A percentile compares a stretch with the other conserved stretches of the same genome.
Evolutionary conservation across 805 yeast genomes (phyloP).

Genomic region (Yarrowia yakushimensis): DNA sequence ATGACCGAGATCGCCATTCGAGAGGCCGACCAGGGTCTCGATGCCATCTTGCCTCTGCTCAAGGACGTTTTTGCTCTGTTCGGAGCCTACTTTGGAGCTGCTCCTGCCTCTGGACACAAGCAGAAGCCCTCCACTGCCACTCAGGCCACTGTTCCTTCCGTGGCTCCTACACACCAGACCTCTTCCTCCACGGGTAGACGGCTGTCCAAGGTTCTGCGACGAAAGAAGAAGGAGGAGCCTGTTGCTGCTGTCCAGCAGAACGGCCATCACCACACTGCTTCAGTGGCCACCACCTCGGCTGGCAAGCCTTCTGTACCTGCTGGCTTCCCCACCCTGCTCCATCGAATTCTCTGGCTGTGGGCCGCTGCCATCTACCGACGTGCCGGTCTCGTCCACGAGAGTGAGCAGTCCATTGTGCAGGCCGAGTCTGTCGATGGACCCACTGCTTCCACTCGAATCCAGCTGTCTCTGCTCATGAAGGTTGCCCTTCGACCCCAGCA

Average conservation of each 20-base stretch:
- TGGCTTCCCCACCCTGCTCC: conserved; percentile 15
- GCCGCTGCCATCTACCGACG: conserved; percentile 61
- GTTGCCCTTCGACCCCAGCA: conserved; percentile 42
- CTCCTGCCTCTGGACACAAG: conserved; percentile 2
- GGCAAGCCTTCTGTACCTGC: not conserved
- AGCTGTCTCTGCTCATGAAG: conserved; percentile 48
- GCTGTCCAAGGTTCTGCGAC: conserved; percentile 10
- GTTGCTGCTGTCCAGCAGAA: not conserved
- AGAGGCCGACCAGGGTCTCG: conserved; percentile 57
- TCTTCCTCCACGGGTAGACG: not conserved
- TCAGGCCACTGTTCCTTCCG: not conserved
- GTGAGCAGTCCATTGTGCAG: conserved; percentile 69
- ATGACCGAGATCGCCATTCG: conserved; percentile 70
- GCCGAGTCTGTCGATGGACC: conserved; percentile 53
- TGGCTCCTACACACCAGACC: conserved; percentile 1
- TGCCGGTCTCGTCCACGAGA: conserved; percentile 53
- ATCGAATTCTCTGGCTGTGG: conserved; percentile 62
- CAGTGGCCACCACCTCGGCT: not conserved
- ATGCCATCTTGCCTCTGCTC: conserved; percentile 59
- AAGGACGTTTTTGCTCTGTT: conserved; percentile 62
- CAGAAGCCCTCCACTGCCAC: conserved; percentile 8
- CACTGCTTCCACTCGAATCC: conserved; percentile 48
- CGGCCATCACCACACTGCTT: not conserved
- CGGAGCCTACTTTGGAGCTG: conserved; percentile 44
- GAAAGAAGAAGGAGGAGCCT: conserved; percentile 22